Evolutionary conservation across 2,329 filamentous ascomycete species (phyloP).

Genomic region (Zasmidium cellare): DNA sequence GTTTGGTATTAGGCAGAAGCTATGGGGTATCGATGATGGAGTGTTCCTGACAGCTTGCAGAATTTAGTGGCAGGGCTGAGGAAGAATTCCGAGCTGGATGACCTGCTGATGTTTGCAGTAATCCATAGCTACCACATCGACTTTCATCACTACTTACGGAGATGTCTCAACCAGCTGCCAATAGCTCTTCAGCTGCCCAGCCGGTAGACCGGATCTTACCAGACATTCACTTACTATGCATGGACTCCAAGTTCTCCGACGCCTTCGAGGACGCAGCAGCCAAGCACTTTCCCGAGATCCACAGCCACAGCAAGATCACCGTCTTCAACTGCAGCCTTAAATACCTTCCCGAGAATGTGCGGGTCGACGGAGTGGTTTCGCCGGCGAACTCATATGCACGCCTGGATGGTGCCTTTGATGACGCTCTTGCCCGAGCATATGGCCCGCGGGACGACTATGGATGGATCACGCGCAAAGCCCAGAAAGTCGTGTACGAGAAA

Average conservation of each 20-base stretch:
- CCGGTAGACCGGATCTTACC: conserved; percentile 33
- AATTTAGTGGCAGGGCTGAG: too few relatives aligned
- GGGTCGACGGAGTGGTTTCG: conserved; percentile 54
- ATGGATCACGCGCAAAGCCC: conserved; percentile 49
- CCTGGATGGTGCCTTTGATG: conserved; percentile 57
- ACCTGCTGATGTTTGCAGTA: too few relatives aligned
- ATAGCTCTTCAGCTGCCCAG: too few relatives aligned
- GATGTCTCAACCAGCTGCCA: background rate
- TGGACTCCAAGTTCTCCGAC: conserved; percentile 33
- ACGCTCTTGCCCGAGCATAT: conserved; percentile 54
- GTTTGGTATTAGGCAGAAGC: too few relatives aligned
- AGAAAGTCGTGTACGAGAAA: conserved; percentile 46
- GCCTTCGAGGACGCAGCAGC: conserved; percentile 43
- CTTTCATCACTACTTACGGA: too few relatives aligned
- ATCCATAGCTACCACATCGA: too few relatives aligned
- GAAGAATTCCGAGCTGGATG: too few relatives aligned
- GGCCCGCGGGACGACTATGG: conserved; percentile 47
- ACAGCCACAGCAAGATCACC: conserved; percentile 31
- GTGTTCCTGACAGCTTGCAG: too few relatives aligned
- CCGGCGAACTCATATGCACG: conserved; percentile 57
- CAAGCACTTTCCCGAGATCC: conserved; percentile 33
- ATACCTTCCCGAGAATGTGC: conserved; percentile 35
- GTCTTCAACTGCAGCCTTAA: conserved; percentile 44
- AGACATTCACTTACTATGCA: conserved; percentile 45
- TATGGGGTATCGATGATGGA: too few relatives aligned